These are phyloP conservation scores for Mortierella sp. DNA, from an alignment of 371 early-diverging fungal genomes.

Conservation along the genomic window DNA sequence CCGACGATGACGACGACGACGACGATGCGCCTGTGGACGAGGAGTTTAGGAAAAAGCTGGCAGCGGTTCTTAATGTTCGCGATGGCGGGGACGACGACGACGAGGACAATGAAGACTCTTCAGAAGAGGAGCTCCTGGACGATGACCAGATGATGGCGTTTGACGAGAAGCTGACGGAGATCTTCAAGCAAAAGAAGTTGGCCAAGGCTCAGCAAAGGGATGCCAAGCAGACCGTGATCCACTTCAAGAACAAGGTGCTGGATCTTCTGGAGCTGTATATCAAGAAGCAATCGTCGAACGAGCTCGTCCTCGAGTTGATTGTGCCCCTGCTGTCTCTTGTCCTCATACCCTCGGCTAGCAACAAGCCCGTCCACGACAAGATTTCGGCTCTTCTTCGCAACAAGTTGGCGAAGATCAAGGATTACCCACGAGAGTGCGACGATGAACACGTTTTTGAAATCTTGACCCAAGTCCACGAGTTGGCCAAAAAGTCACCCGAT, in stretches of 20 bases:
- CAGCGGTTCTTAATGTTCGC: constrained; percentile 71
- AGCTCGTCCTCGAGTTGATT: constrained; percentile 76
- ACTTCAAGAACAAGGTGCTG: constrained; percentile 91
- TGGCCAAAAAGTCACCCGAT: constrained; percentile 64
- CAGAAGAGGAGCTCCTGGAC: constrained; percentile 75
- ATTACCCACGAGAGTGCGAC: constrained; percentile 66
- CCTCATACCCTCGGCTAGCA: constrained; percentile 62
- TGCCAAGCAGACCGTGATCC: constrained; percentile 76
- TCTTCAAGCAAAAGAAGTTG: constrained; percentile 85
- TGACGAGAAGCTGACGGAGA: constrained; percentile 91
- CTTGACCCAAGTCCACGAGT: constrained; percentile 75
- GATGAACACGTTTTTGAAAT: constrained; percentile 66
- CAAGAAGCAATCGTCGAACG: constrained; percentile 73
- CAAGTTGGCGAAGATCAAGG: constrained; percentile 70
- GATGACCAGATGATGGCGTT: constrained; percentile 94
- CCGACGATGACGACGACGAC: constrained; percentile 37
- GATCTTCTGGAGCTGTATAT: constrained; percentile 84
- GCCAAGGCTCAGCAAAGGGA: constrained; percentile 73
- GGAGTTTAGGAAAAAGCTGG: constrained; percentile 73
- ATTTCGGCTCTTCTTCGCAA: constrained; percentile 69
- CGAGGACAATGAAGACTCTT: constrained; percentile 59
- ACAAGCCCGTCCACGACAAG: constrained; percentile 77
- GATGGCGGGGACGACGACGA: constrained; percentile 38
- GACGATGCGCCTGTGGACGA: constrained; percentile 64
- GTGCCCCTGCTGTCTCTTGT: constrained; percentile 74